These are phyloP conservation scores for Aspergillus hortae DNA, from an alignment of 2,329 filamentous ascomycete genomes.

Conservation along the genomic window DNA sequence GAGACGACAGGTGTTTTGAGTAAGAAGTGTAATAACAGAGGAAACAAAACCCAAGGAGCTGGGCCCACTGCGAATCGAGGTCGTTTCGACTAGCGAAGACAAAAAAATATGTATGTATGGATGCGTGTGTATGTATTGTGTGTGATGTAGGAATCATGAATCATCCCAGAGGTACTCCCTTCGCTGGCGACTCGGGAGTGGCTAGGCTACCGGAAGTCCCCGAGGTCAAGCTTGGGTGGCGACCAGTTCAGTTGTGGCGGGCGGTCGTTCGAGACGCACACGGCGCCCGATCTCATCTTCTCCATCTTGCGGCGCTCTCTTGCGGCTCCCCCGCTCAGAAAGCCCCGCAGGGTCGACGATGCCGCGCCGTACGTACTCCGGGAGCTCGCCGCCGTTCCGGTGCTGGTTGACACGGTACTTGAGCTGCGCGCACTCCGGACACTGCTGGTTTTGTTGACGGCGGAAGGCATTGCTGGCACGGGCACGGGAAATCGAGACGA, in stretches of 20 bases:
- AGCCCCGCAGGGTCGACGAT: conserved; percentile 34
- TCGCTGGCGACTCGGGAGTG: too few species aligned
- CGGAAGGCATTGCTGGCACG: conserved; percentile 27
- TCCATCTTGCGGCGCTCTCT: conserved; percentile 29
- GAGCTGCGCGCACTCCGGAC: conserved; percentile 37
- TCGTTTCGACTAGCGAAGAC: conserved; percentile 14
- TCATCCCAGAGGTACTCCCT: conserved; percentile 1
- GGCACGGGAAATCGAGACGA: conserved; percentile 28
- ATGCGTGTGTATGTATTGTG: conserved; percentile 3
- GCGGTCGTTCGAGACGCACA: conserved; percentile 29
- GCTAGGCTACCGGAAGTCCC: conserved; percentile 22
- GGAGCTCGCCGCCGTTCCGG: conserved; percentile 27
- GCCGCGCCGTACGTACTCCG: conserved; percentile 33
- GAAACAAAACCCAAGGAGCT: background rate
- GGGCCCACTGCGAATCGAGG: background rate
- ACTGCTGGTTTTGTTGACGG: conserved; percentile 28
- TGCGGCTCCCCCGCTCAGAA: conserved; percentile 28
- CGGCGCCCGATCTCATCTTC: conserved; percentile 21
- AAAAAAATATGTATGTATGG: background rate
- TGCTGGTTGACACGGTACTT: conserved; percentile 33
- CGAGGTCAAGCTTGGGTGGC: conserved; percentile 34
- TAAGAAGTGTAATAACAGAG: background rate
- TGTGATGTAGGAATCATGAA: conserved; percentile 6
- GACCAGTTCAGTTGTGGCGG: conserved; percentile 37
- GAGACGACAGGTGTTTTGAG: background rate